Evolutionary conservation across 108 stramenopile genomes (phyloP), one percentile per base, ranked within the genome.

Genomic region (Nitzschia palea): DNA sequence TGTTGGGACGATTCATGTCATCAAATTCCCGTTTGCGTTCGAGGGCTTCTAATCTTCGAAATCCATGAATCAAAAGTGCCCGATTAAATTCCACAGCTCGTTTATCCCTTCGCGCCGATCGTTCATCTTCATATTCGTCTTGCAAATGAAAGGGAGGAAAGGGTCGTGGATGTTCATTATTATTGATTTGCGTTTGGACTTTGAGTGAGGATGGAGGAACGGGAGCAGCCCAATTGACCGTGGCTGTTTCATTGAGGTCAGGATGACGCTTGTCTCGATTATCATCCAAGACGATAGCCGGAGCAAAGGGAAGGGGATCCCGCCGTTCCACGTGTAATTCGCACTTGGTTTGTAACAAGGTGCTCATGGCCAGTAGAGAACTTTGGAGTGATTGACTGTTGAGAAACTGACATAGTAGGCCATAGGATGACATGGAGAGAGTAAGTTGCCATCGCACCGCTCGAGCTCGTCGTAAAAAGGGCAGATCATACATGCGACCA

Each of bases 41-140:
- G 51, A 95, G 66, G 2, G 94, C 94, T 79, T 91, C 94, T 56
- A 95, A 71, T 23, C 90, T 71, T 9, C 90, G 89, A 80, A 95
- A 95, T 26, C 94, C 94, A 75, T 90, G 83, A 53, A 88, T 63
- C 37, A 95, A 59, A 42, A 95, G 57, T 17, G 94, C 79, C 29
- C 94, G 82, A 67, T 95, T 95, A 68, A 90, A 95, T 53, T 86
- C 87, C 3, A 94, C 88, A n/a, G 63, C 44, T 35, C 62, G 55
- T 34, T 73, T 83, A 55, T 85, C 85, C 9, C 37, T 14, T 32
- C 54, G 48, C 18, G 81, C 90, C 9, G 69, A 75, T 44, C 50
- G 34, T 50, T 67, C 67, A 28, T 77, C 63, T 14, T 78, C 73
- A 53, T 82, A 82, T 42, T 84, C 84, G 22, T 85, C 70, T 0